phyloP scores from a whole-genome alignment of 2,329 filamentous ascomycete genomes.

The Trichophyton rubrum region DNA sequence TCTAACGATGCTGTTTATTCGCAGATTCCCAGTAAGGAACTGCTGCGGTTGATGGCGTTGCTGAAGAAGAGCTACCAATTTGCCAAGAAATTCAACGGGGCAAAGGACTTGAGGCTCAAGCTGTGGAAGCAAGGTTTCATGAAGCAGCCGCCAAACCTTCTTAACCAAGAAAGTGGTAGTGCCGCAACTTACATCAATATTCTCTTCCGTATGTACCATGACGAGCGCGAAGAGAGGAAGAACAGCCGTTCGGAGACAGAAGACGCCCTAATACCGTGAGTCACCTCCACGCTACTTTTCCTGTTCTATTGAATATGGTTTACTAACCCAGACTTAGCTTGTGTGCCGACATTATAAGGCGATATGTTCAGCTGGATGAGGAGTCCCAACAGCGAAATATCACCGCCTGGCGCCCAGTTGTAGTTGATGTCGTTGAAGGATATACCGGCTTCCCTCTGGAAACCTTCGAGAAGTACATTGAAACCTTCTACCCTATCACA shows the following conservation, averaged over 20 bases:
- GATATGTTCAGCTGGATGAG: constrained; percentile 77
- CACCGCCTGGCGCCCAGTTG: constrained; percentile 89
- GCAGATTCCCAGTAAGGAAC: constrained; percentile 78
- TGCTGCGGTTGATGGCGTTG: constrained; percentile 82
- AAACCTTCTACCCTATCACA: constrained; percentile 72
- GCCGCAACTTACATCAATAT: constrained; percentile 94
- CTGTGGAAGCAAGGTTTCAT: constrained; percentile 98
- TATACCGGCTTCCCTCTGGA: constrained; percentile 70
- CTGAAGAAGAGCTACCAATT: constrained; percentile 96
- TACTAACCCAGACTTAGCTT: constrained; percentile 38
- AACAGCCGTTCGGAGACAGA: constrained; percentile 74
- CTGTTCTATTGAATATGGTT: neutral
- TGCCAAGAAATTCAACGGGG: constrained; percentile 92
- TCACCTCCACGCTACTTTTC: constrained; percentile 12
- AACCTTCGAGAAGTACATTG: constrained; percentile 68
- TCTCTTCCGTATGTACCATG: constrained; percentile 92
- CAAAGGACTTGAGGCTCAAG: constrained; percentile 87
- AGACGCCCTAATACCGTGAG: constrained; percentile 69
- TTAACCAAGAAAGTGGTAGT: constrained; percentile 91
- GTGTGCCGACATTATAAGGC: constrained; percentile 83
- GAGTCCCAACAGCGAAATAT: constrained; percentile 97
- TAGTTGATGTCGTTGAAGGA: constrained; percentile 91
- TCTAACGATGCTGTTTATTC: constrained; percentile 91
- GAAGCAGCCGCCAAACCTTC: constrained; percentile 93
- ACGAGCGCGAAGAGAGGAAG: constrained; percentile 69